Evolutionary conservation across 441 rosid species (phyloP).

Genomic region (Bruguiera hainesii): DNA sequence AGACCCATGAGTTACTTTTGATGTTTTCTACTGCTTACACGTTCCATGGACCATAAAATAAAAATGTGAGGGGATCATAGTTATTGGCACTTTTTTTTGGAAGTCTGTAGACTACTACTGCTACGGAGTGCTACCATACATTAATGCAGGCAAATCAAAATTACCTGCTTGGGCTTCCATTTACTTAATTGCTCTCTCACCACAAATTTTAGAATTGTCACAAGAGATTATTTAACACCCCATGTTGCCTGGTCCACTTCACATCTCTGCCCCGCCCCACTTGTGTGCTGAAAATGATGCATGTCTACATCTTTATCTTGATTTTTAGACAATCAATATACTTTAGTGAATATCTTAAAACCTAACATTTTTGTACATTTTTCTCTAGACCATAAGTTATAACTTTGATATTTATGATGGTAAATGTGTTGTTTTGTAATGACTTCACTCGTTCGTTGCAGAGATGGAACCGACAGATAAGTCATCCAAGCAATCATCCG

Average conservation of each 20-base stretch:
- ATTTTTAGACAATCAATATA: too few relatives aligned
- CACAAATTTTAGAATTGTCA: constrained; percentile 9
- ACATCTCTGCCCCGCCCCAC: constrained; percentile 20
- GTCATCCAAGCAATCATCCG: constrained; percentile 39
- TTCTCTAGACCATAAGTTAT: not conserved
- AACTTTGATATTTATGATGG: too few relatives aligned
- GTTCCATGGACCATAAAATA: not conserved
- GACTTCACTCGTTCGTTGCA: constrained; percentile 8
- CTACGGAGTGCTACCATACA: not conserved
- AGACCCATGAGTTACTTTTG: too few relatives aligned
- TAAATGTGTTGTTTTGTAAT: not conserved
- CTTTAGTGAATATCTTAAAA: too few relatives aligned
- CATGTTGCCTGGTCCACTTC: constrained; percentile 14
- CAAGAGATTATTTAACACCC: not conserved
- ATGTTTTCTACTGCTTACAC: not conserved
- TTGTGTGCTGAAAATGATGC: constrained; percentile 11
- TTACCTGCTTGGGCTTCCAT: not conserved
- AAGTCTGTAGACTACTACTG: constrained; percentile 8
- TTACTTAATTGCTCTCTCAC: not conserved
- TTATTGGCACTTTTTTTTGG: not conserved
- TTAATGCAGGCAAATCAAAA: not conserved
- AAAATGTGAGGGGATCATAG: not conserved
- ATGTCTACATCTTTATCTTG: not conserved
- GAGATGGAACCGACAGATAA: constrained; percentile 51
- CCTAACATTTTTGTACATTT: not conserved